phyloP scores from a whole-genome alignment of 768 basidiomycete species.

The Amanita pseudoporphyria region DNA sequence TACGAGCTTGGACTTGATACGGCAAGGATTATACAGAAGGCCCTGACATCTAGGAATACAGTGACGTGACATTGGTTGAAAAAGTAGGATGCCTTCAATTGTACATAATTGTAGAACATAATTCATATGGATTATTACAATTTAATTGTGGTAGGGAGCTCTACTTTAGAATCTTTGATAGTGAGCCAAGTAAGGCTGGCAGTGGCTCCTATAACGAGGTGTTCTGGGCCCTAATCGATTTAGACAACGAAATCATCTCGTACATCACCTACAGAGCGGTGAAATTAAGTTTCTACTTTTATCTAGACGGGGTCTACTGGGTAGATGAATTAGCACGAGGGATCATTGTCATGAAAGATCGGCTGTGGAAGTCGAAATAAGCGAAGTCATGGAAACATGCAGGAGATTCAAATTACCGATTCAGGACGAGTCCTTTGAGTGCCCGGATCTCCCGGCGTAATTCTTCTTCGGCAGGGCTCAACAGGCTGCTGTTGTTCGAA shows the following conservation, averaged over 20 bases:
- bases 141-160: too few species aligned
- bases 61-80: too few species aligned
- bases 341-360: conserved; percentile 30
- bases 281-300: background rate
- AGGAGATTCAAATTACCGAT: conserved; percentile 37
- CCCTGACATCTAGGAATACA: background rate
- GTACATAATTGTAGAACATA: too few species aligned
- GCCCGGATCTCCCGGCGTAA: conserved; percentile 65
- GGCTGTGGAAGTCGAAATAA: conserved; percentile 17
- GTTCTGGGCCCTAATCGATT: conserved; percentile 8
- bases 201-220: conserved; percentile 9
- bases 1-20: conserved; percentile 73
- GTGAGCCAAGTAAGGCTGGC: too few species aligned
- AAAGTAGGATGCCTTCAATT: background rate
- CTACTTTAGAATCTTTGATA: too few species aligned
- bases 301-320: background rate
- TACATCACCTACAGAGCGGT: too few species aligned
- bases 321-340: conserved; percentile 12
- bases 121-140: too few species aligned
- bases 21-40: conserved; percentile 49
- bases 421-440: conserved; percentile 71
- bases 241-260: background rate
- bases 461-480: conserved; percentile 52
- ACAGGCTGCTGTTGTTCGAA: conserved; percentile 13
- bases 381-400: background rate